phyloP scores from a whole-genome alignment of 208 protist genomes.

The Herpetomonas tarakana region DNA sequence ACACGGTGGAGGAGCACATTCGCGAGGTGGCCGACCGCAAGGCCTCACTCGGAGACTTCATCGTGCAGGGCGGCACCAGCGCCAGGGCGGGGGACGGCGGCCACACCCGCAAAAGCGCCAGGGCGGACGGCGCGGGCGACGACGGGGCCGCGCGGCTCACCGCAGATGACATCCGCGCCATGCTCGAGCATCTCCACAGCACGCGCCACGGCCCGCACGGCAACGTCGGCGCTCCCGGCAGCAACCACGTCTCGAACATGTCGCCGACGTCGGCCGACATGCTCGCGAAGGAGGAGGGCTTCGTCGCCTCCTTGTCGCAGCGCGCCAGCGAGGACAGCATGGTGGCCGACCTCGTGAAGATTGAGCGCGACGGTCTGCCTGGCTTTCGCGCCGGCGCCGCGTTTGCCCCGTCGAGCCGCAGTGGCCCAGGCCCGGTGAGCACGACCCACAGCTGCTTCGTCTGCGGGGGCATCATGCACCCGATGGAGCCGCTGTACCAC shows the following conservation, averaged over 20 bases:
- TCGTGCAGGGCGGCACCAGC: slow-evolving; percentile 65
- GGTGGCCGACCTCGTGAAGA: slow-evolving; percentile 41
- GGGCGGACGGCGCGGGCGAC: background rate
- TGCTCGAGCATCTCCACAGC: slow-evolving; percentile 36
- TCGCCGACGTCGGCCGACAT: slow-evolving; percentile 2
- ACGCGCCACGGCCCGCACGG: slow-evolving; percentile 4
- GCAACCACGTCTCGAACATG: background rate
- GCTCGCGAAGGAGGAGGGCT: slow-evolving; percentile 1
- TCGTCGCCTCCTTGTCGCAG: background rate
- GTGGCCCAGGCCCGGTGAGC: slow-evolving; percentile 8
- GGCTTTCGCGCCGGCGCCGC: slow-evolving; percentile 4
- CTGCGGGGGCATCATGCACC: slow-evolving; percentile 73
- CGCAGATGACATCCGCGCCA: slow-evolving; percentile 45
- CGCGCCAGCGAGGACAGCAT: slow-evolving; percentile 34
- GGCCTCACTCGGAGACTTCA: slow-evolving; percentile 92
- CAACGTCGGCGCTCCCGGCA: background rate
- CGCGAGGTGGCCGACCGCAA: slow-evolving; percentile 91
- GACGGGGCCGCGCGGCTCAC: slow-evolving; percentile 14
- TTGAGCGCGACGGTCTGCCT: slow-evolving; percentile 40
- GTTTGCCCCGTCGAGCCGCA: background rate
- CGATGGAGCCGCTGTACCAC: slow-evolving; percentile 79
- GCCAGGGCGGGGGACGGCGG: background rate
- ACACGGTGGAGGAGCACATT: slow-evolving; percentile 96
- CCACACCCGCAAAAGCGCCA: slow-evolving; percentile 1
- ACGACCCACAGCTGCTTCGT: slow-evolving; percentile 66